A percentile compares a stretch with the other conserved stretches of the same genome.
These are phyloP conservation scores for Coemansia sp. DNA, from an alignment of 371 early-diverging fungal genomes.

Conservation along the genomic window DNA sequence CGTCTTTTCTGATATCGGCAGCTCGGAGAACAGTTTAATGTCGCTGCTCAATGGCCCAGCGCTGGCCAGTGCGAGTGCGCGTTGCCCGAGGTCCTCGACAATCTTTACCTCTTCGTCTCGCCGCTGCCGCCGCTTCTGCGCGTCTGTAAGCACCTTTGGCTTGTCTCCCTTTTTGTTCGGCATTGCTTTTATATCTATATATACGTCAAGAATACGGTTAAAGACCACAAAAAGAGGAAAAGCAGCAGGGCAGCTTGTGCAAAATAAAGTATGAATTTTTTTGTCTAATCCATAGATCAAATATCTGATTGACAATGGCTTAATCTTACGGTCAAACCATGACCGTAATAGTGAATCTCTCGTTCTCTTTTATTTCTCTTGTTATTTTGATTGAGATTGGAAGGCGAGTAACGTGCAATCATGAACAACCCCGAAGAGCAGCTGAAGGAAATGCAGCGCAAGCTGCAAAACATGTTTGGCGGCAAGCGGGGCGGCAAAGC, in stretches of 20 bases:
- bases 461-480: conserved; percentile 27
- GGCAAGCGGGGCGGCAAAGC: conserved; percentile 34
- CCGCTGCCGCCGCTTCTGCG: conserved; percentile 33
- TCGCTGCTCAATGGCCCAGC: conserved; percentile 10
- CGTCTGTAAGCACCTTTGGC: conserved; percentile 5
- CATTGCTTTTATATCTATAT: background rate
- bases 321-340: background rate
- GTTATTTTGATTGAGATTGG: background rate
- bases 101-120: conserved; percentile 17
- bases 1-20: conserved; percentile 71
- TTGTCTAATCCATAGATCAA: background rate
- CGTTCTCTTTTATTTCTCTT: background rate
- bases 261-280: background rate
- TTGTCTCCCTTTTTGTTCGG: conserved; percentile 15
- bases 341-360: background rate
- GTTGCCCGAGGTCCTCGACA: conserved; percentile 33
- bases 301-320: conserved; percentile 2
- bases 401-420: background rate
- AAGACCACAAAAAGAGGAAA: background rate
- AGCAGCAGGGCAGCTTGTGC: background rate
- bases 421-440: conserved; percentile 51
- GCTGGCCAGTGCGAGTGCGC: conserved; percentile 25
- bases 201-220: background rate
- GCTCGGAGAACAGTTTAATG: conserved; percentile 58
- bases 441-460: conserved; percentile 27